Conservation (phyloP, 2,329 filamentous ascomycete genomes). For the Alternaria arborescens region DNA sequence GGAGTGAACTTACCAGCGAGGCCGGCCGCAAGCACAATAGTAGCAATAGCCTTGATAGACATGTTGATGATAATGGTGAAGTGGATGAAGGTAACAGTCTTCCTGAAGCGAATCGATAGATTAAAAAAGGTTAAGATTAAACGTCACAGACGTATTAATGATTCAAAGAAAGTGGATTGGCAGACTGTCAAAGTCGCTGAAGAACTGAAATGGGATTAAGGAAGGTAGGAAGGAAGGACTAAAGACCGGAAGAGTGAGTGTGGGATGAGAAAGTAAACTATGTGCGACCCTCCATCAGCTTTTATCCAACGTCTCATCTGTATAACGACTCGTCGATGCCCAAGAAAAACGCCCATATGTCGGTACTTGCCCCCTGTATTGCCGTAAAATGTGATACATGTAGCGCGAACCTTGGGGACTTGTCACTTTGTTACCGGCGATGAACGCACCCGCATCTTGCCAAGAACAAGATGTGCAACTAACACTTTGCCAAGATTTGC, state of each 20-base stretch:
- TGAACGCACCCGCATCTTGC: constrained; percentile 30
- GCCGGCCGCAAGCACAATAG: constrained; percentile 44
- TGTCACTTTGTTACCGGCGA: constrained; percentile 23
- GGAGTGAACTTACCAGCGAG: constrained; percentile 38
- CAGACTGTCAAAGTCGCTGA: constrained; percentile 50
- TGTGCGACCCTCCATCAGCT: constrained; percentile 31
- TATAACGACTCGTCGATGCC: constrained; percentile 2
- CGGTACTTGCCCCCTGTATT: constrained; percentile 27
- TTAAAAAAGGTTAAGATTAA: constrained; percentile 36
- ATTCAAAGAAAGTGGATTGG: constrained; percentile 31
- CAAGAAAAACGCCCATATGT: constrained; percentile 9
- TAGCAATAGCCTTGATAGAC: constrained; percentile 38
- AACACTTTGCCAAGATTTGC: constrained; percentile 42
- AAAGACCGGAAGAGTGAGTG: constrained; percentile 27
- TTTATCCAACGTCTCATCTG: constrained; percentile 32
- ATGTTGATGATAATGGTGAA: constrained; percentile 27
- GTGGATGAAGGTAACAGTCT: constrained; percentile 18
- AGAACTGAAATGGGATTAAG: constrained; percentile 38
- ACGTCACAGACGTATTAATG: constrained; percentile 45
- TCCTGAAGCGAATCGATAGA: constrained; percentile 32
- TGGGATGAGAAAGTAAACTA: constrained; percentile 26
- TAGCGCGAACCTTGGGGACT: constrained; percentile 13
- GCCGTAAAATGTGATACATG: constrained; percentile 22
- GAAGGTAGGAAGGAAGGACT: constrained; percentile 28
- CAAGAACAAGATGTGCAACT: constrained; percentile 35